Evolutionary conservation across 2,329 filamentous ascomycete genomes (phyloP).

Genomic region (Endothia cerciana): DNA sequence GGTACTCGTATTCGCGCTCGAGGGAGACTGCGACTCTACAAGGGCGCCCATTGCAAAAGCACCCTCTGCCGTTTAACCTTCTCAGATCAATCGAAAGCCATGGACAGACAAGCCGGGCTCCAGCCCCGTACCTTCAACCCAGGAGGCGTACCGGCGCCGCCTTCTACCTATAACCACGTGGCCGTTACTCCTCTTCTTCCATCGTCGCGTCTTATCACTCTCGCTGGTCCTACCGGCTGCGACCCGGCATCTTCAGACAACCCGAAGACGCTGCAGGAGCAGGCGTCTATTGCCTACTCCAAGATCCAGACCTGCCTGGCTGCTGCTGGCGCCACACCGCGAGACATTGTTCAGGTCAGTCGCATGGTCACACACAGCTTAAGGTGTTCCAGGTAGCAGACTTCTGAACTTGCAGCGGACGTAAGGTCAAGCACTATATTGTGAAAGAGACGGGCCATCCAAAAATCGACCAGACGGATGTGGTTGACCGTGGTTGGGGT

Average conservation of each 20-base stretch:
- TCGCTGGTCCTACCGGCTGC: conserved; percentile 24
- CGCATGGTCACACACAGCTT: not conserved
- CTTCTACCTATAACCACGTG: conserved; percentile 23
- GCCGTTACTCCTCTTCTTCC: conserved; percentile 22
- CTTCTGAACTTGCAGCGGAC: not conserved
- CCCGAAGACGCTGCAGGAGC: conserved; percentile 18
- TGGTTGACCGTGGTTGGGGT: conserved; percentile 24
- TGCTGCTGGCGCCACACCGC: conserved; percentile 21
- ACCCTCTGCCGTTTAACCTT: too few species aligned
- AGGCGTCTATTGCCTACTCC: conserved; percentile 20
- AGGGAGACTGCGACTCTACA: not conserved
- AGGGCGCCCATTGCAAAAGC: not conserved
- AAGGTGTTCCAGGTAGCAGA: too few species aligned
- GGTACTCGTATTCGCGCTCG: not conserved
- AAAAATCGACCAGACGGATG: conserved; percentile 18
- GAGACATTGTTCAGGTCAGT: conserved; percentile 25
- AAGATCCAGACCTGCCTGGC: conserved; percentile 20
- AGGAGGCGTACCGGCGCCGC: conserved; percentile 20
- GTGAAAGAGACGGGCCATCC: conserved; percentile 23
- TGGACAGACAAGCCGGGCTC: not conserved
- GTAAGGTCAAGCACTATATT: conserved; percentile 25
- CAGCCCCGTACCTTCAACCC: conserved; percentile 23
- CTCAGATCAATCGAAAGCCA: not conserved
- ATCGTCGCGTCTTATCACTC: conserved; percentile 22
- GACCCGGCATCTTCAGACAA: conserved; percentile 24